Percentiles rank a stretch among this genome's conserved stretches.
phyloP scores from a whole-genome alignment of 352 stramenopile genomes.

The Phytopythium sindhum region DNA sequence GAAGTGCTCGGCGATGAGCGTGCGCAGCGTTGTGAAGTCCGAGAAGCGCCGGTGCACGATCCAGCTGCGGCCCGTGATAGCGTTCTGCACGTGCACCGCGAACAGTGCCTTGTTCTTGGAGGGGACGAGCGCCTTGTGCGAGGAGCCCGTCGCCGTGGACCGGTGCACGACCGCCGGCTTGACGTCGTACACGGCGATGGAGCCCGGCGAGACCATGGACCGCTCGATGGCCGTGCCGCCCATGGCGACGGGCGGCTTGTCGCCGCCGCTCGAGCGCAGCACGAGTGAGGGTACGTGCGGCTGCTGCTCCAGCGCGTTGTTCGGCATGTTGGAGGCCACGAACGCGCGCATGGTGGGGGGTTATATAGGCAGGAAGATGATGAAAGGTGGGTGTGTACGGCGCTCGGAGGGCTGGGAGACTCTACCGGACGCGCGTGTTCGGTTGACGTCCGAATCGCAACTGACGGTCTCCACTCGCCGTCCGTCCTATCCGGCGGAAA shows the following conservation, averaged over 20 bases:
- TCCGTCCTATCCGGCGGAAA: not conserved
- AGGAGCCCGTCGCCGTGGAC: slow-evolving; percentile 10
- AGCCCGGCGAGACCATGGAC: slow-evolving; percentile 56
- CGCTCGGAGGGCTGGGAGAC: not conserved
- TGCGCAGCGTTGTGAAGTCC: slow-evolving; percentile 60
- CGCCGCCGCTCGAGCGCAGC: slow-evolving; percentile 29
- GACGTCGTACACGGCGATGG: slow-evolving; percentile 58
- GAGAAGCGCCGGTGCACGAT: slow-evolving; percentile 64
- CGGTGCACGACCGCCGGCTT: slow-evolving; percentile 37
- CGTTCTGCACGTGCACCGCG: slow-evolving; percentile 65
- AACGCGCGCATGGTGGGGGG: slow-evolving; percentile 1
- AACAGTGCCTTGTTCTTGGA: slow-evolving; percentile 45
- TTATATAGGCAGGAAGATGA: not conserved
- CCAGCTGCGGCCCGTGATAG: slow-evolving; percentile 66
- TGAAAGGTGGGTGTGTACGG: not conserved
- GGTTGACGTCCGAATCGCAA: slow-evolving; percentile 10
- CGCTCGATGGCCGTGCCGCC: slow-evolving; percentile 58
- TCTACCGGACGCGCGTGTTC: slow-evolving; percentile 1
- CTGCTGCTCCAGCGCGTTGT: not conserved
- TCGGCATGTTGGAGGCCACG: not conserved
- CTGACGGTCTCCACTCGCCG: slow-evolving; percentile 2
- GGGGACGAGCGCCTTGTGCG: slow-evolving; percentile 15
- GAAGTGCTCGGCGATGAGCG: slow-evolving; percentile 52
- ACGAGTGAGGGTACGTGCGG: slow-evolving; percentile 40
- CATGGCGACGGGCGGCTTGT: slow-evolving; percentile 45